Conservation (phyloP, 2,329 filamentous ascomycete species). For the Epichloe baconii region DNA sequence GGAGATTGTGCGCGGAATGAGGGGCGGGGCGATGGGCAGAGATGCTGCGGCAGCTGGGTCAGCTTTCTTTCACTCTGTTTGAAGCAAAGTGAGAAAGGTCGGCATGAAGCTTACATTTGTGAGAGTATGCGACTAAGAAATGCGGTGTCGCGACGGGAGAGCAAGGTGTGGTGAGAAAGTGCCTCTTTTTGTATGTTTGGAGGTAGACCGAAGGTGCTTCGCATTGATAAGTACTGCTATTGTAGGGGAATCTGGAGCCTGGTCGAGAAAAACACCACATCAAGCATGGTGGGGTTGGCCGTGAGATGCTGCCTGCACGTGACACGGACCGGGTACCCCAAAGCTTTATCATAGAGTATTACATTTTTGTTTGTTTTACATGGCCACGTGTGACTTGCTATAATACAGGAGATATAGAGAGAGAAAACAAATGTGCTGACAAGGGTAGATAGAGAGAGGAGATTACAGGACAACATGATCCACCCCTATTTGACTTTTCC, state of each 20-base stretch:
- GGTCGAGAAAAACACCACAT: conserved; percentile 21
- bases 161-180: conserved; percentile 3
- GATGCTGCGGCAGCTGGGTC: conserved; percentile 1
- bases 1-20: conserved; percentile 13
- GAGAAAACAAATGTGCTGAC: conserved; percentile 15
- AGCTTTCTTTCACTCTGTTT: not conserved
- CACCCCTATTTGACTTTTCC: conserved; percentile 9
- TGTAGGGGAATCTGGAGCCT: conserved; percentile 12
- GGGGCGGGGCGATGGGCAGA: conserved; percentile 14
- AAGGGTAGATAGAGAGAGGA: conserved; percentile 22
- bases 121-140: not conserved
- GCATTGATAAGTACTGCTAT: conserved; percentile 4
- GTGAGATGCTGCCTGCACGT: conserved; percentile 19
- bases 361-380: conserved; percentile 17
- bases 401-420: conserved; percentile 20
- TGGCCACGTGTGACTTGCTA: conserved; percentile 16
- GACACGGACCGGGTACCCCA: conserved; percentile 8
- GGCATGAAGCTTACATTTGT: not conserved
- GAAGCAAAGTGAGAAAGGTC: not conserved
- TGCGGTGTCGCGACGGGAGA: conserved; percentile 3
- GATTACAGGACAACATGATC: conserved; percentile 20
- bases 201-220: not conserved
- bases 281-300: conserved; percentile 19
- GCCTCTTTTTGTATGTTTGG: conserved; percentile 7
- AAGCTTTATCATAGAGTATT: conserved; percentile 3